phyloP scores from a whole-genome alignment of 1,284 basidiomycete species.

The Rhodotorula sp. region DNA sequence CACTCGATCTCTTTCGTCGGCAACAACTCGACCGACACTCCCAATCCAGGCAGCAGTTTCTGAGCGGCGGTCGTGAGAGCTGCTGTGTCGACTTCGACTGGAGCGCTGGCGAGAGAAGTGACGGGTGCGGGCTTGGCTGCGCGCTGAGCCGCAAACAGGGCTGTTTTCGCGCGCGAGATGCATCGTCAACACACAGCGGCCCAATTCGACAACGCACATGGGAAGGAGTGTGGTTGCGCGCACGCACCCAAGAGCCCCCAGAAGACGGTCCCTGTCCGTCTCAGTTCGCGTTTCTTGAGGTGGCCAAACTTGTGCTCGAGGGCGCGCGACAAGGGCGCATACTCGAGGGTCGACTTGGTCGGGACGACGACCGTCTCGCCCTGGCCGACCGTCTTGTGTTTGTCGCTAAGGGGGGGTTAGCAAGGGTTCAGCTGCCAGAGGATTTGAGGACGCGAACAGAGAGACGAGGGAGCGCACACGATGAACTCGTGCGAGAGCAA shows the following conservation, averaged over 20 bases:
- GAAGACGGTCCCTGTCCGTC: slow-evolving; percentile 63
- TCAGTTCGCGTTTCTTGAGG: slow-evolving; percentile 69
- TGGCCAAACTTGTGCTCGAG: slow-evolving; percentile 60
- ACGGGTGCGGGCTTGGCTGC: background rate
- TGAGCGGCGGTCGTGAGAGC: background rate
- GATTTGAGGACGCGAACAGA: background rate
- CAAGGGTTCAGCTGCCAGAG: background rate
- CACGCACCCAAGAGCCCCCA: slow-evolving; percentile 69
- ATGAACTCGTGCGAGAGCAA: slow-evolving; percentile 81
- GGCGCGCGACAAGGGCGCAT: slow-evolving; percentile 62
- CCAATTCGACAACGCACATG: too few species aligned
- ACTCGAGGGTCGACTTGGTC: slow-evolving; percentile 64
- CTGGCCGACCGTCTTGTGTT: slow-evolving; percentile 50
- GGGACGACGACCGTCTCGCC: slow-evolving; percentile 57
- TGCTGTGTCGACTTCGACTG: background rate
- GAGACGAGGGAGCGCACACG: slow-evolving; percentile 58
- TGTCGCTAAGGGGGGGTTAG: slow-evolving; percentile 50
- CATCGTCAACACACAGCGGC: background rate
- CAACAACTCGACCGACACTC: background rate
- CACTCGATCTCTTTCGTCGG: slow-evolving; percentile 13
- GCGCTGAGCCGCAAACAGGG: slow-evolving; percentile 28
- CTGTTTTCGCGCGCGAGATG: background rate
- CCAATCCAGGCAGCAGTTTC: slow-evolving; percentile 2
- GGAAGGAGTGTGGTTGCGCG: background rate
- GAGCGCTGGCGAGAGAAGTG: background rate